Evolutionary conservation across 345 rosid species (phyloP), one percentile per base, ranked within the genome.

Genomic region (Abelmoschus esculentus): DNA sequence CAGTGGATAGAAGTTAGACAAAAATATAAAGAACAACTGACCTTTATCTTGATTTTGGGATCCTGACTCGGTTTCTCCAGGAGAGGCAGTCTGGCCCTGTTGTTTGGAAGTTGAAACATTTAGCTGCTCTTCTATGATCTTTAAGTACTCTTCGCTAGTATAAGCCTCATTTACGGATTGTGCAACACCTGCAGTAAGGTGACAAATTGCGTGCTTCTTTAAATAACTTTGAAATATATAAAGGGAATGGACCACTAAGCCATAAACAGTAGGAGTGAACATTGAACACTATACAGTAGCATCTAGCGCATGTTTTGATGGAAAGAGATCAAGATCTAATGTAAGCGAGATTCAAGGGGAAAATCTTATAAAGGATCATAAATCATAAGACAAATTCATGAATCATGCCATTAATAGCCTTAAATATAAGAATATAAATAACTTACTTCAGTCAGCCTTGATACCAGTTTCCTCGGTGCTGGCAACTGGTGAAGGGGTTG

Each of bases 101-200:
- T 83, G 79, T 59, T 59, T 71, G 32, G 74, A 56, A 69, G 86
- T 82, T 1, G 80, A 69, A 79, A 91, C 84, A 74, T 90, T 86
- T 32, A 90, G 86, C 80, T 90, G 99, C 76, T 88, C 96, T 71
- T 95, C 96, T 1, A 96, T 88, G 69, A 90, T 56, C 86, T 86
- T 90, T 76, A 88, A 78, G 77, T 85, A 87, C 44, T 87, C 97
- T 70, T 95, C 96, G 1, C 83, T 84, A 4, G 93, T 82, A 82
- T 90, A 90, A 29, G 89, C 92, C 74, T 60, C 76, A 67, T 73
- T 79, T 66, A 82, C 71, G 12, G 83, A 72, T 69, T 84, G 17
- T 78, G 76, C 19, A n/a, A 86, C 93, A 81, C 90, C 99, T 88
- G 82, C 73, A 57, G 26, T 32, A 55, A 75, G 42, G 34, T 29